Conservation (phyloP, 306 rosid genomes). For the Carpinus viminea region DNA sequence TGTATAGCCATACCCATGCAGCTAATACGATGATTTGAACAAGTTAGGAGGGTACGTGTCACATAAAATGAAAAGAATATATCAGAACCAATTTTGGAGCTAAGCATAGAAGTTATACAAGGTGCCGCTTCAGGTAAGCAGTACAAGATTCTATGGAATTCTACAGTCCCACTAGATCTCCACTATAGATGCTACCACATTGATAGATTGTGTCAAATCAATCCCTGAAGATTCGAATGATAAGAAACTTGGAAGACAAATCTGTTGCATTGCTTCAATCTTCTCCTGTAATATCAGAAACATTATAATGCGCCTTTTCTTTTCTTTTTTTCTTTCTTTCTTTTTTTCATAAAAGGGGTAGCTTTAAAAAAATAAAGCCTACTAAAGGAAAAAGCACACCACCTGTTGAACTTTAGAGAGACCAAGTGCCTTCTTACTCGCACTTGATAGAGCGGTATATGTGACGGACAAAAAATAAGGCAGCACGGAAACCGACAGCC, state of each 20-base stretch:
- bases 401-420: conserved; percentile 1
- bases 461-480: conserved; percentile 47
- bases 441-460: conserved; percentile 47
- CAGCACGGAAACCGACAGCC: conserved; percentile 47
- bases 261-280: not conserved
- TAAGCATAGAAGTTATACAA: conserved; percentile 5
- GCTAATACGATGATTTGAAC: too few relatives aligned
- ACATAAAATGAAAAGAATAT: not conserved
- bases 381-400: conserved; percentile 11
- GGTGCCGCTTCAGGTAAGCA: not conserved
- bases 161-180: conserved; percentile 1
- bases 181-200: not conserved
- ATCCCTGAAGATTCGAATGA: not conserved
- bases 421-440: conserved; percentile 35
- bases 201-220: not conserved
- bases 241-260: not conserved
- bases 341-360: too few relatives aligned
- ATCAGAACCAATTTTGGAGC: not conserved
- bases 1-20: too few relatives aligned
- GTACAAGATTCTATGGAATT: not conserved
- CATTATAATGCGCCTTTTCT: not conserved
- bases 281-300: not conserved
- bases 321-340: too few relatives aligned
- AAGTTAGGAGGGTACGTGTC: too few relatives aligned
- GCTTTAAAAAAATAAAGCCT: not conserved